These are phyloP conservation scores for Aurifilum marmelostoma DNA, from an alignment of 2,329 filamentous ascomycete genomes.

Conservation along the genomic window DNA sequence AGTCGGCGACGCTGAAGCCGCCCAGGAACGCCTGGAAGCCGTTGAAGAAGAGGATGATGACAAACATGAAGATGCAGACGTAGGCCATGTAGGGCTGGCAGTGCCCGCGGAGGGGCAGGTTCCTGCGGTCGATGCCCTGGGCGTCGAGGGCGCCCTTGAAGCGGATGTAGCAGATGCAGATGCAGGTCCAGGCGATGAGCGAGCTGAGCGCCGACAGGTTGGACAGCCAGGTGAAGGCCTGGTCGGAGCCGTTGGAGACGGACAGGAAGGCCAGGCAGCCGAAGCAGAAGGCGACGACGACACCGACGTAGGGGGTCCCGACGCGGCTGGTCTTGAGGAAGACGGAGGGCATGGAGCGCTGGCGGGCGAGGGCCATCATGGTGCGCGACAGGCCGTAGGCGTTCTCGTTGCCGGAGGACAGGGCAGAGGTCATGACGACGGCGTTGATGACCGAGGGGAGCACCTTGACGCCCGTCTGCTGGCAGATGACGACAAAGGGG, in stretches of 20 bases:
- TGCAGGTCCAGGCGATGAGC: conserved; percentile 40
- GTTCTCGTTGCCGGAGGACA: conserved; percentile 59
- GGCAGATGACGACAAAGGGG: conserved; percentile 53
- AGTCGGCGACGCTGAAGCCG: conserved; percentile 42
- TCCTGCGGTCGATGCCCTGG: conserved; percentile 43
- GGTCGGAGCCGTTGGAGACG: conserved; percentile 45
- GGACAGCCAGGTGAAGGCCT: conserved; percentile 60
- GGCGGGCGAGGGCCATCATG: conserved; percentile 55
- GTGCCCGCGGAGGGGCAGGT: conserved; percentile 36
- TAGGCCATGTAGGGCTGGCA: conserved; percentile 45
- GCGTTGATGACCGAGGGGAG: conserved; percentile 59
- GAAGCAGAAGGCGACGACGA: conserved; percentile 47
- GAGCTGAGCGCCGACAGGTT: conserved; percentile 52
- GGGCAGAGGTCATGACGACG: conserved; percentile 55
- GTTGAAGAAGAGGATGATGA: conserved; percentile 48
- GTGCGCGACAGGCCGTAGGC: conserved; percentile 56
- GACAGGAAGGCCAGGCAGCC: conserved; percentile 52
- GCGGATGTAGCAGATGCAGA: conserved; percentile 38
- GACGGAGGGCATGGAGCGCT: conserved; percentile 54
- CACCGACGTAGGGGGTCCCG: conserved; percentile 54
- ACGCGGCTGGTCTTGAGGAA: conserved; percentile 54
- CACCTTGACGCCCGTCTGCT: conserved; percentile 51
- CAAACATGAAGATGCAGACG: conserved; percentile 47
- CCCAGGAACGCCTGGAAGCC: conserved; percentile 49
- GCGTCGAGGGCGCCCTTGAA: conserved; percentile 42